These are phyloP conservation scores for Paracorniculantispora psalliotae DNA, from an alignment of 2,329 filamentous ascomycete genomes.

Conservation along the genomic window DNA sequence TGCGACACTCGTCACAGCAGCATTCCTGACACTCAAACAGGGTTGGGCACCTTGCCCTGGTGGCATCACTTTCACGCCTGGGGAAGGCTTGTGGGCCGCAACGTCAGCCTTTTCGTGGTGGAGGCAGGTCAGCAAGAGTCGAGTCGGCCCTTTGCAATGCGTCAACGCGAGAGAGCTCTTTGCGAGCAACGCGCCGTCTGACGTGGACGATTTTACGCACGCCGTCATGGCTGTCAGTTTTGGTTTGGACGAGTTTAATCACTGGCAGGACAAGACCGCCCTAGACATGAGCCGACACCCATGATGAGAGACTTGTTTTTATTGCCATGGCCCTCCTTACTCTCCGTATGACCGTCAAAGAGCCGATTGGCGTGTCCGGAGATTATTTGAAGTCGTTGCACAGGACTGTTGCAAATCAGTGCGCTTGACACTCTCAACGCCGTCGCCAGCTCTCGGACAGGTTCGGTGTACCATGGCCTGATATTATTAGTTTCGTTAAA, in stretches of 20 bases:
- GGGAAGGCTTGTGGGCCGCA: slow-evolving; percentile 20
- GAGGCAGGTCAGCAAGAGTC: not conserved
- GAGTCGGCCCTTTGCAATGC: not conserved
- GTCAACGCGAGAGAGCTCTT: not conserved
- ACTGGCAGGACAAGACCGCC: not conserved
- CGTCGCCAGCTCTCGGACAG: no score
- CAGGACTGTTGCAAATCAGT: no score
- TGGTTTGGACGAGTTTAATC: not conserved
- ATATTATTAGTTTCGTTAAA: no score
- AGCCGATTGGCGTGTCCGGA: not conserved
- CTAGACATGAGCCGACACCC: not conserved
- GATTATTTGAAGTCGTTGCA: no score
- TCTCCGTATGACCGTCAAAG: not conserved
- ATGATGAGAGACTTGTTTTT: not conserved
- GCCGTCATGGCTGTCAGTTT: not conserved
- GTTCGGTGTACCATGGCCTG: no score
- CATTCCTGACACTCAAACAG: slow-evolving; percentile 16
- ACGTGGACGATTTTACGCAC: slow-evolving; percentile 1
- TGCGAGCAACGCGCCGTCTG: not conserved
- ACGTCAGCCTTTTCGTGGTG: slow-evolving; percentile 13
- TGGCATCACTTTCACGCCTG: slow-evolving; percentile 19
- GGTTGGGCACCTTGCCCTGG: slow-evolving; percentile 17
- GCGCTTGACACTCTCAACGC: not conserved
- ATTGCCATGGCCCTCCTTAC: not conserved
- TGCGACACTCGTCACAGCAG: slow-evolving; percentile 15